These are phyloP conservation scores for Guyanaporus albipodus DNA, from an alignment of 768 basidiomycete genomes.

Conservation along the genomic window DNA sequence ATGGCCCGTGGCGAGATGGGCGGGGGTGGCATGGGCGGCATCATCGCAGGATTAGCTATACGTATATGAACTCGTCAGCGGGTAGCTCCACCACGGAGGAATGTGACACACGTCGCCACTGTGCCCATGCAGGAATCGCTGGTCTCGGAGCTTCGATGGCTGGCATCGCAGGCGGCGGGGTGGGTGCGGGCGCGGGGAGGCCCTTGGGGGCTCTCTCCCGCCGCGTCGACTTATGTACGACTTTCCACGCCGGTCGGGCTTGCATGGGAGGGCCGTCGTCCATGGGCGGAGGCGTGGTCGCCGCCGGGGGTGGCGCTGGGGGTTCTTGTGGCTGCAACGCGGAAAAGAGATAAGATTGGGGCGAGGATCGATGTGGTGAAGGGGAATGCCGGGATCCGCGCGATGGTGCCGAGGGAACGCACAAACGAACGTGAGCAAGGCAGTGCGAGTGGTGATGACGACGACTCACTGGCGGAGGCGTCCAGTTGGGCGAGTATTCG, in stretches of 20 bases:
- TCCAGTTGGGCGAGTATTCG: constrained; percentile 75
- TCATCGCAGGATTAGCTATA: constrained; percentile 61
- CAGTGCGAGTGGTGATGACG: background rate
- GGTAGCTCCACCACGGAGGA: background rate
- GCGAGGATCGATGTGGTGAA: too few species aligned
- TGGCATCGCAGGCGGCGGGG: constrained; percentile 23
- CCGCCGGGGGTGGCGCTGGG: constrained; percentile 34
- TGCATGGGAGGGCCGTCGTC: constrained; percentile 45
- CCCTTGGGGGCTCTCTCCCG: constrained; percentile 45
- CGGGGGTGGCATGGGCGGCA: constrained; percentile 47
- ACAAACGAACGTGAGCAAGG: too few species aligned
- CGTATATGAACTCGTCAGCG: too few species aligned
- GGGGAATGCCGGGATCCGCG: too few species aligned
- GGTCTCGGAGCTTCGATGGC: constrained; percentile 47
- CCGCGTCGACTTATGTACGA: constrained; percentile 61
- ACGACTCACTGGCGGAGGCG: constrained; percentile 48
- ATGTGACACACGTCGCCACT: constrained; percentile 66
- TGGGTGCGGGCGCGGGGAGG: constrained; percentile 35
- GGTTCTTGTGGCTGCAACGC: constrained; percentile 32
- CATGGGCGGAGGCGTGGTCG: constrained; percentile 42
- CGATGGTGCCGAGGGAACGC: too few species aligned
- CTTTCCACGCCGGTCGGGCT: constrained; percentile 72
- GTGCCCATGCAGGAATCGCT: constrained; percentile 73
- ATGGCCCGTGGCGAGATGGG: constrained; percentile 32
- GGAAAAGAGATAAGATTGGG: background rate